Evolutionary conservation across 2,329 filamentous ascomycete species (phyloP).

Genomic region (Fusarium penzigii): DNA sequence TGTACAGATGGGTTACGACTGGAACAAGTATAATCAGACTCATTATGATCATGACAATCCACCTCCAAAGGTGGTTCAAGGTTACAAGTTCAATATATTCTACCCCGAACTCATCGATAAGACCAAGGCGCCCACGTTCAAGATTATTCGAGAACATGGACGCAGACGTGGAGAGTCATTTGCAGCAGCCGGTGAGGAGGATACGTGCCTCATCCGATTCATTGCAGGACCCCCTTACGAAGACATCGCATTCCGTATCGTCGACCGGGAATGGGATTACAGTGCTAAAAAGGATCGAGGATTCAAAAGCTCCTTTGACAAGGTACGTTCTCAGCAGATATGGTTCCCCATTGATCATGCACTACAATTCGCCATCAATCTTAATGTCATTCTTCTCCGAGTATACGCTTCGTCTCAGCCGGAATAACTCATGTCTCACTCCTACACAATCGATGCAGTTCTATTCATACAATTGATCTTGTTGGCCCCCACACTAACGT

Average conservation of each 20-base stretch:
- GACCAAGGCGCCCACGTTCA: slow-evolving; percentile 90
- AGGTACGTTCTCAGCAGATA: slow-evolving; percentile 68
- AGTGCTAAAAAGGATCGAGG: slow-evolving; percentile 92
- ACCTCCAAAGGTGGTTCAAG: slow-evolving; percentile 95
- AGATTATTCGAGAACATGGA: slow-evolving; percentile 91
- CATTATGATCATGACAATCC: slow-evolving; percentile 99
- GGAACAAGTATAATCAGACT: slow-evolving; percentile 99
- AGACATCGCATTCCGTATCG: slow-evolving; percentile 94
- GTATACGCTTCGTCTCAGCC: no score
- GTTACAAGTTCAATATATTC: slow-evolving; percentile 99
- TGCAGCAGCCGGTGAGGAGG: slow-evolving; percentile 90
- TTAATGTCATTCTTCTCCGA: no score
- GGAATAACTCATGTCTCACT: no score
- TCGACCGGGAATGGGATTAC: slow-evolving; percentile 99
- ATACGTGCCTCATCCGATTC: slow-evolving; percentile 95
- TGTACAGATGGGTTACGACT: slow-evolving; percentile 98
- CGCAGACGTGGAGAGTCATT: slow-evolving; percentile 88
- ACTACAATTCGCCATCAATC: no score
- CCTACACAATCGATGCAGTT: no score
- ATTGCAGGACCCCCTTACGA: slow-evolving; percentile 94
- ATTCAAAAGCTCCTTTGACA: slow-evolving; percentile 96
- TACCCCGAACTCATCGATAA: slow-evolving; percentile 97
- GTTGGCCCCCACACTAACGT: slow-evolving; percentile 1
- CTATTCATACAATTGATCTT: slow-evolving; percentile 19
- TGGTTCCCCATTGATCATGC: no score